Evolutionary conservation across 805 yeast species (phyloP).

Genomic region (Wickerhamomyces chaumierensis): DNA sequence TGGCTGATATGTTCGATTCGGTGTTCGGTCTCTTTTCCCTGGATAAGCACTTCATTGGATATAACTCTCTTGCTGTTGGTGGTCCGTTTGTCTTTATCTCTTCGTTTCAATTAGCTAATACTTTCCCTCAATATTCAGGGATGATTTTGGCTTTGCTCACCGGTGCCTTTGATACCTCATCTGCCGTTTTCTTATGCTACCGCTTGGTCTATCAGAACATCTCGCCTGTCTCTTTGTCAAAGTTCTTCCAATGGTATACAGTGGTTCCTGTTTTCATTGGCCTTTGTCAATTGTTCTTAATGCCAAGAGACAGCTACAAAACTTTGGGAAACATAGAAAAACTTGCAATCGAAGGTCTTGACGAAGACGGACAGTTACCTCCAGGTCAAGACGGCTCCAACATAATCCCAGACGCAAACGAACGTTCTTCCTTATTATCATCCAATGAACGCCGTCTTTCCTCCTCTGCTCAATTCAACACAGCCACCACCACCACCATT

Average conservation of each 20-base stretch:
- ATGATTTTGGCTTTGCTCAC: constrained; percentile 71
- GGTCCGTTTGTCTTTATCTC: constrained; percentile 93
- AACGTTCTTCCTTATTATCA: constrained; percentile 21
- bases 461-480: background rate
- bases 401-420: constrained; percentile 34
- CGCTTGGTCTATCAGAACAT: constrained; percentile 45
- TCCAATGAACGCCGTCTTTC: constrained; percentile 4
- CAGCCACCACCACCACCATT: constrained; percentile 11
- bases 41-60: constrained; percentile 70
- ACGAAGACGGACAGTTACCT: constrained; percentile 49
- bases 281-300: constrained; percentile 59
- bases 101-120: constrained; percentile 80
- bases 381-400: constrained; percentile 28
- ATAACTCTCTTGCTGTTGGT: constrained; percentile 68
- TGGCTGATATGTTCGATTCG: constrained; percentile 11
- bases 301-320: constrained; percentile 74
- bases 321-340: constrained; percentile 59
- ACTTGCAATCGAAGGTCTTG: constrained; percentile 61
- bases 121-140: constrained; percentile 77
- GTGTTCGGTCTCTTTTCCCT: constrained; percentile 9
- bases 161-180: constrained; percentile 89
- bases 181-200: constrained; percentile 76
- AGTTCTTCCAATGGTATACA: constrained; percentile 58
- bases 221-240: constrained; percentile 28
- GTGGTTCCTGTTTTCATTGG: constrained; percentile 72